phyloP scores from a whole-genome alignment of 768 basidiomycete genomes.

The Collybiopsis luxurians region DNA sequence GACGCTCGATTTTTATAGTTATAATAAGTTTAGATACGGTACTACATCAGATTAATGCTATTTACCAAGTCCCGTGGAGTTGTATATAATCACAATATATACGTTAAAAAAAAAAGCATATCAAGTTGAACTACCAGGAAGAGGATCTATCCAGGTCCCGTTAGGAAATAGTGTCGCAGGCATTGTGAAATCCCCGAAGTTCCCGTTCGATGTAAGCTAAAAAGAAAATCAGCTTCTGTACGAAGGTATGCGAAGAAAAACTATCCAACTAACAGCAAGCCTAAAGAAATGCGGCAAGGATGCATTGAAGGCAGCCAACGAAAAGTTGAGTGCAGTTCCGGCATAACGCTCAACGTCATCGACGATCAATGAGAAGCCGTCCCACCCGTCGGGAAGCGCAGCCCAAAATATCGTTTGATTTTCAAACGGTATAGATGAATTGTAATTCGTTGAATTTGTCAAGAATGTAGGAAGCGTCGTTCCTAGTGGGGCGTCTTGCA shows the following conservation, averaged over 20 bases:
- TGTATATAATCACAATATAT: not conserved
- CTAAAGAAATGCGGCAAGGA: constrained; percentile 75
- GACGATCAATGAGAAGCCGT: constrained; percentile 76
- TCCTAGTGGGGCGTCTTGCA: constrained; percentile 67
- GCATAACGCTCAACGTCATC: constrained; percentile 82
- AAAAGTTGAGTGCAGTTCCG: constrained; percentile 70
- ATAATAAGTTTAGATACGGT: constrained; percentile 6
- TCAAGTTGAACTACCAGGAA: constrained; percentile 55
- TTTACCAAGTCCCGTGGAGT: not conserved
- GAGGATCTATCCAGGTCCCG: constrained; percentile 78
- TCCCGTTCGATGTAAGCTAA: constrained; percentile 47
- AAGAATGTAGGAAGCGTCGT: constrained; percentile 67
- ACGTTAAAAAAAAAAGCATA: not conserved
- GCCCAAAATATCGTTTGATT: constrained; percentile 62
- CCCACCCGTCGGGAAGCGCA: constrained; percentile 54
- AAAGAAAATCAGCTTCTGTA: constrained; percentile 1
- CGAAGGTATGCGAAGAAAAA: constrained; percentile 2
- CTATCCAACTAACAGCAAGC: constrained; percentile 57
- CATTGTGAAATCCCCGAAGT: constrained; percentile 75
- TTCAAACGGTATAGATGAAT: constrained; percentile 47
- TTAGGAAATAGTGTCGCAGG: constrained; percentile 75
- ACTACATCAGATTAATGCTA: constrained; percentile 2
- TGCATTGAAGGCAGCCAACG: constrained; percentile 58
- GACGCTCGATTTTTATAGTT: constrained; percentile 1
- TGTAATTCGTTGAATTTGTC: constrained; percentile 72